These are phyloP conservation scores for Nymphaea colorata DNA, from an alignment of 164 flowering plant species.

Conservation along the genomic window DNA sequence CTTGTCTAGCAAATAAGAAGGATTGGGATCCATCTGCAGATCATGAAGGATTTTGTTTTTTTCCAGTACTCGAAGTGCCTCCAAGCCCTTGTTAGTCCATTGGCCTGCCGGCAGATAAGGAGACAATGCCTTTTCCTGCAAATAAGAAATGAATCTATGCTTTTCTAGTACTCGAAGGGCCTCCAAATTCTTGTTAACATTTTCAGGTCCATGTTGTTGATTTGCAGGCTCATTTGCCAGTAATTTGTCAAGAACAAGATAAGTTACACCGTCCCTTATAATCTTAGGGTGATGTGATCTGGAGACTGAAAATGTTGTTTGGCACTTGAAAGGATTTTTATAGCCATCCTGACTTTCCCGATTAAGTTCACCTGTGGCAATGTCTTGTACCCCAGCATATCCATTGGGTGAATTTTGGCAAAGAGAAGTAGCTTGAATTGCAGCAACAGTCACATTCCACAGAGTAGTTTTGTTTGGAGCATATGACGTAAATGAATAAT, in stretches of 20 bases:
- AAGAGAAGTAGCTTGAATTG: slow-evolving; percentile 1
- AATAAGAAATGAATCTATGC: no score
- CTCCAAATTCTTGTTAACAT: no score
- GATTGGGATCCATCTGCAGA: not conserved
- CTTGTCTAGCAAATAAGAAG: not conserved
- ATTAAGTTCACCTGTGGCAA: not conserved
- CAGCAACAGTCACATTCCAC: slow-evolving; percentile 46
- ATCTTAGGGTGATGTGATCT: not conserved
- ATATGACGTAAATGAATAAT: slow-evolving; percentile 28
- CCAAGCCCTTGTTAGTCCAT: not conserved
- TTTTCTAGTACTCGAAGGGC: no score
- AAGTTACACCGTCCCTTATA: not conserved
- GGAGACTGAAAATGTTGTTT: not conserved
- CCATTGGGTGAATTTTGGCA: not conserved
- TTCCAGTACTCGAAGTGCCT: not conserved
- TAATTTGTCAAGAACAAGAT: not conserved
- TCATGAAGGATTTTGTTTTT: not conserved
- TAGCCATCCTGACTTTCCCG: not conserved
- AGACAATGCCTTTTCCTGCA: no score
- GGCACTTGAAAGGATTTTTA: not conserved
- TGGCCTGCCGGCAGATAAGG: no score
- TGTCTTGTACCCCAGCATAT: not conserved
- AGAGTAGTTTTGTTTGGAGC: slow-evolving; percentile 14
- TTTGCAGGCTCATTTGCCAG: not conserved
- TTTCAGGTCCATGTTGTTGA: not conserved